phyloP scores from a whole-genome alignment of 129 eudicot species.

The Mikania micrantha region DNA sequence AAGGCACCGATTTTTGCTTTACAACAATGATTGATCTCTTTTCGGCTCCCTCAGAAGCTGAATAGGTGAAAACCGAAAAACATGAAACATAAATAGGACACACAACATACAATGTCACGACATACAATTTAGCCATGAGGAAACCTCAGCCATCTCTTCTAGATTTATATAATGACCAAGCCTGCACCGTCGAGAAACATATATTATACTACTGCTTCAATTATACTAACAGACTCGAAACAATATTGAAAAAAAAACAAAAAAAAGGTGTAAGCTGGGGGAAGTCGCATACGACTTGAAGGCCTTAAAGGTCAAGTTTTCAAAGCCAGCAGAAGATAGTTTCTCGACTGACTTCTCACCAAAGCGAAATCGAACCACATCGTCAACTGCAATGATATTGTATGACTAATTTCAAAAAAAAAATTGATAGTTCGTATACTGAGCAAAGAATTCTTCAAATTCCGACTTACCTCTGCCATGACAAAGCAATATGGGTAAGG shows the following conservation, averaged over 20 bases:
- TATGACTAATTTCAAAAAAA: too few relatives aligned
- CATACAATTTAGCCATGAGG: slow-evolving; percentile 47
- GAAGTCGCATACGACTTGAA: slow-evolving; percentile 44
- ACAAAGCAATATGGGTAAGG: too few relatives aligned
- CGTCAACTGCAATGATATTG: slow-evolving; percentile 50
- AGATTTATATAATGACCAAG: slow-evolving; percentile 72
- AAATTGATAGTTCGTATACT: too few relatives aligned
- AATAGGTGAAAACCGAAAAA: background rate
- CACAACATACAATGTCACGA: background rate
- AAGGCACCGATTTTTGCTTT: background rate
- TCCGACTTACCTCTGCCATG: too few relatives aligned
- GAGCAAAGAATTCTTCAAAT: too few relatives aligned
- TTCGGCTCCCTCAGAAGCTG: background rate
- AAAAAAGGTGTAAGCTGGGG: background rate
- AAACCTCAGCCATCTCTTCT: slow-evolving; percentile 65
- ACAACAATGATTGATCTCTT: background rate
- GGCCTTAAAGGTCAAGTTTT: slow-evolving; percentile 55
- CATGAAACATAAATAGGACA: background rate
- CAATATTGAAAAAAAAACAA: too few relatives aligned
- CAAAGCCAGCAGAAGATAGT: slow-evolving; percentile 57
- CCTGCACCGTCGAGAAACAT: too few relatives aligned
- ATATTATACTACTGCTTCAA: too few relatives aligned
- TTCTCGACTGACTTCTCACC: slow-evolving; percentile 60
- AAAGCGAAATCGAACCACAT: slow-evolving; percentile 52
- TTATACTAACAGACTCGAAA: background rate